Conservation (phyloP, 257 asterid genomes). For the Solanum etuberosum region DNA sequence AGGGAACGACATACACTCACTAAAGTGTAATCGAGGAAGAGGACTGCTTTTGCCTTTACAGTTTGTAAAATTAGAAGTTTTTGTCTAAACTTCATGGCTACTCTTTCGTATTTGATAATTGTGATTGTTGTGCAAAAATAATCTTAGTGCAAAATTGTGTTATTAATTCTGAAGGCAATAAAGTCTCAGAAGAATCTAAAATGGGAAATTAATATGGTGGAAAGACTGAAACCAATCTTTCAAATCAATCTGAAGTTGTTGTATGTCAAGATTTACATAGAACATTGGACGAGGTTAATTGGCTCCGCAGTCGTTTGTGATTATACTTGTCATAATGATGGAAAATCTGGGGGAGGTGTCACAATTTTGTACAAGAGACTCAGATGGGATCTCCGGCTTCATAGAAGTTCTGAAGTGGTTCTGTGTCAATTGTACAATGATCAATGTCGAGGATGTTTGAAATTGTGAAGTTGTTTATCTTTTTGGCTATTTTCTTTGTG, state of each 20-base stretch:
- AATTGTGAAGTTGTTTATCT: slow-evolving; percentile 37
- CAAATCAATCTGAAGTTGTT: slow-evolving; percentile 15
- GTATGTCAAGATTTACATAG: slow-evolving; percentile 2
- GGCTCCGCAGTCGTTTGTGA: slow-evolving; percentile 12
- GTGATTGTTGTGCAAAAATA: slow-evolving; percentile 1
- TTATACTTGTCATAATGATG: neutral
- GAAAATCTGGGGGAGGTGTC: no score
- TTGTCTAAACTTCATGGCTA: neutral
- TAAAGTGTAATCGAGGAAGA: neutral
- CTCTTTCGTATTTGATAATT: neutral
- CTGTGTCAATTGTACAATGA: slow-evolving; percentile 85
- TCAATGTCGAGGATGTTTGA: slow-evolving; percentile 35
- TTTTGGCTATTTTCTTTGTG: neutral
- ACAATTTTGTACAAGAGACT: no score
- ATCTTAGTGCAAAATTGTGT: slow-evolving; percentile 5
- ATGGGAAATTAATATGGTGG: slow-evolving; percentile 25
- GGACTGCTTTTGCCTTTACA: neutral
- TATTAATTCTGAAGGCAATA: neutral
- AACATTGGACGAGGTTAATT: neutral
- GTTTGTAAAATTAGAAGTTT: neutral
- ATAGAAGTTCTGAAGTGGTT: slow-evolving; percentile 62
- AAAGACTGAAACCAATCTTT: slow-evolving; percentile 19
- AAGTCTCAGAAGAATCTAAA: slow-evolving; percentile 3
- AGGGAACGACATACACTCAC: neutral
- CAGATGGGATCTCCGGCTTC: neutral